Base-by-base conservation (phyloP, 768 basidiomycete species). In the Thelephora ganbajun region DNA sequence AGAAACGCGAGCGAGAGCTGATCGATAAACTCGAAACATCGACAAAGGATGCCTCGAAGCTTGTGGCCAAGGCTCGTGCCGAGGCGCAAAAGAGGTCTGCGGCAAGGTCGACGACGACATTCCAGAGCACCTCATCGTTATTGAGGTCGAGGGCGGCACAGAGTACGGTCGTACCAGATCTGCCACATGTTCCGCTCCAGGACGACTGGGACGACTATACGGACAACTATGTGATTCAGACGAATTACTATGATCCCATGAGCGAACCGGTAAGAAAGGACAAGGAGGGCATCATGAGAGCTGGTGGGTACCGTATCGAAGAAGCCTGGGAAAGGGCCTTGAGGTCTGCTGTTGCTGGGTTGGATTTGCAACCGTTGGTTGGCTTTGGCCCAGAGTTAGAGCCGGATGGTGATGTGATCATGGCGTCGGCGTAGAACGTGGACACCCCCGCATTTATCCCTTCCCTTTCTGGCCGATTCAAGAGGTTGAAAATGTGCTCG, bases 311-410 rank as follows among this genome's bases (percentile, higher is more conserved):
- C 59, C 70, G 66, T 52, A 69, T 87, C 3, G 79, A 85, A 51
- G 84, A 92, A 59, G 86, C 83, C 39, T 92, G 89, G 89, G 82
- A 83, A 55, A 70, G 89, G 47, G 87, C 86, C 11, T 59, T 93
- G 48, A 67, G 82, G 49, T 76, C 62, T 53, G 81, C 85, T 5
- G 80, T 91, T 19, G 79, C 79, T 34, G 85, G 76, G 1, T 60
- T 92, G 51, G 84, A 86, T 41, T 41, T 22, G 20, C 7, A 3
- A 3, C 37, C 16, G 37, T 30, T 30, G 26, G 26, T 30, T 9
- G 26, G 26, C 26, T 30, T 9, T 9, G 26, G 9, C 26, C 26
- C 26, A 30, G 5, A 30, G 4, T 4, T 30, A 30, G 26, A 30
- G 9, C 26, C 26, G 4, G 26, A 30, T 30, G 26, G 26, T 4